Evolutionary conservation across 73 alveolate genomes (phyloP), one percentile per base, ranked within the genome.

Genomic region (Stentor roeselii): DNA sequence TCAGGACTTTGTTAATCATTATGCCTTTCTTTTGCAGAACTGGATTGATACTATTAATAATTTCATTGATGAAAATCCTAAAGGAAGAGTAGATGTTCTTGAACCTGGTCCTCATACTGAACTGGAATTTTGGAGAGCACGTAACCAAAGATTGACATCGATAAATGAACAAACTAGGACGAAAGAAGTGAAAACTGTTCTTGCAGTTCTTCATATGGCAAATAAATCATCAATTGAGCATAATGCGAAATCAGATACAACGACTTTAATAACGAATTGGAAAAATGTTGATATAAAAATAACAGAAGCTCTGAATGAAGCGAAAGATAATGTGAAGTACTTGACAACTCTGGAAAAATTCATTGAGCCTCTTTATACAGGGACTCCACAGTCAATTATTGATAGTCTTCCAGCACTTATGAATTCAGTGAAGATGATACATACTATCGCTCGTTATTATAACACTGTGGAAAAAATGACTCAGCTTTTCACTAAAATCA

Each of bases 381-480:
- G 99, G 78, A 98, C 99, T 58, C 99, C 99, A 3, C 97, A 97
- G 75, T 88, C 98, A 82, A 97, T 98, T 83, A 96, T 98, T 82
- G 99, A 96, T 60, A 93, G 99, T 34, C 94, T 96, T 59, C 99
- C 99, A 76, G 99, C 99, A 36, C 87, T 98, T 77, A 98, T 97
- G 99, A 98, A 98, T 91, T 96, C 99, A 3, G 97, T 98, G 77
- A 98, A 98, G 93, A 96, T 98, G 98, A 98, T 98, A 89, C 99
- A 98, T 92, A 98, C 99, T 83, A 98, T 98, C 90, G 99, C 99
- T 41, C 90, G 99, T 78, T 98, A 98, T 92, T 98, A 98, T 95
- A 98, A 98, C 95, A 97, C 99, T 85, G 96, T 96, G 83, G 99
- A 98, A 76, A 95, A 98, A 89, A 98, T 98, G 99, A 98, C 99